phyloP scores from a whole-genome alignment of 805 yeast species.

The Wickerhamomyces chambardii region DNA sequence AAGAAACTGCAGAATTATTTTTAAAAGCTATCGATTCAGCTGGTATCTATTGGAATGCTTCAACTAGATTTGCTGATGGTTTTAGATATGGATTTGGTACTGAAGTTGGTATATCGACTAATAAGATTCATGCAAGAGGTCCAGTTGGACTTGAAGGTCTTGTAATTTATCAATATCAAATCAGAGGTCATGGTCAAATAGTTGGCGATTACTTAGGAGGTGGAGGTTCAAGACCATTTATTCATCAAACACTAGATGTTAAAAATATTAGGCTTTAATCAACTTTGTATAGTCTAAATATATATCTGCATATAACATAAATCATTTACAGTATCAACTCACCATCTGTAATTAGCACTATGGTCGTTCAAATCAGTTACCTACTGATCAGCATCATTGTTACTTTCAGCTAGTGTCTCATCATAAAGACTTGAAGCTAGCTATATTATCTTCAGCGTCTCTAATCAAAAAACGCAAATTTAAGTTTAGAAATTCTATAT shows the following conservation, averaged over 20 bases:
- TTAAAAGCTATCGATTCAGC: slow-evolving; percentile 86
- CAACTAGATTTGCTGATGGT: slow-evolving; percentile 97
- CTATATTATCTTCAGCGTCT: no score
- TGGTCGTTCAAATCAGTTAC: no score
- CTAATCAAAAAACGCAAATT: no score
- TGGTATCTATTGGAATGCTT: slow-evolving; percentile 96
- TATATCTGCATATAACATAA: no score
- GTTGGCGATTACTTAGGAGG: slow-evolving; percentile 90
- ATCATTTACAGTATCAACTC: no score
- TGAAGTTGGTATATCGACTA: slow-evolving; percentile 96
- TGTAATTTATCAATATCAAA: slow-evolving; percentile 90
- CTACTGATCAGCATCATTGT: no score
- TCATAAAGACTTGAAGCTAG: no score
- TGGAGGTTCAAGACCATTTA: slow-evolving; percentile 75
- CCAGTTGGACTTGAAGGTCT: slow-evolving; percentile 98
- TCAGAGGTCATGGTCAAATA: slow-evolving; percentile 88
- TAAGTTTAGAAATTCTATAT: no score
- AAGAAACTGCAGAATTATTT: slow-evolving; percentile 64
- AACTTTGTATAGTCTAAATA: no score
- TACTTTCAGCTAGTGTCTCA: no score
- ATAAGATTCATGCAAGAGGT: slow-evolving; percentile 96
- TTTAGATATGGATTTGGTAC: slow-evolving; percentile 98
- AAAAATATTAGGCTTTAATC: slow-evolving; percentile 19
- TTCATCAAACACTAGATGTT: slow-evolving; percentile 55
- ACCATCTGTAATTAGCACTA: no score